phyloP scores from a whole-genome alignment of 2,329 filamentous ascomycete species.

The Beauveria varroae region DNA sequence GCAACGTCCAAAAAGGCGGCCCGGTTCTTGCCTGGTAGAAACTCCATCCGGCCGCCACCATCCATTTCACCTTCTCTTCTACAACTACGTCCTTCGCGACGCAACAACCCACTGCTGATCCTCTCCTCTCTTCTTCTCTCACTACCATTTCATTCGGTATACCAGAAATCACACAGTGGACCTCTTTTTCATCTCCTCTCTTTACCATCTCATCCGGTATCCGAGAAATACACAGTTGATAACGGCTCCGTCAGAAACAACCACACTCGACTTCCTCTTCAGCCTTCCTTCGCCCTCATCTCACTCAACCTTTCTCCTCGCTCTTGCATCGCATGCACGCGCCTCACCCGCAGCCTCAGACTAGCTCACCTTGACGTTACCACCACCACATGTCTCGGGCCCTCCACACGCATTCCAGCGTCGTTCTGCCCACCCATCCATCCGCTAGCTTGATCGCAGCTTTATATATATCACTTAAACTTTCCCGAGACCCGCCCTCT shows the following conservation, averaged over 20 bases:
- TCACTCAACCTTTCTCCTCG: background rate
- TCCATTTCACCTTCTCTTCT: background rate
- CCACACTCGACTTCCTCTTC: background rate
- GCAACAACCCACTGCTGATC: background rate
- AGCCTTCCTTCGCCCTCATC: background rate
- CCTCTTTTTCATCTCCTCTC: no score
- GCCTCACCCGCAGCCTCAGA: background rate
- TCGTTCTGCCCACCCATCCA: conserved; percentile 12
- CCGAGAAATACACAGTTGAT: background rate
- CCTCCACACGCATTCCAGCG: conserved; percentile 13
- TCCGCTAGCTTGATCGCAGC: conserved; percentile 11
- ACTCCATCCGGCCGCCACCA: background rate
- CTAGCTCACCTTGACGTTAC: conserved; percentile 12
- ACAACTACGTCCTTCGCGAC: background rate
- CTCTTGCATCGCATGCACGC: background rate
- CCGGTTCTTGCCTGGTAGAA: conserved; percentile 6
- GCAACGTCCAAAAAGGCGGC: conserved; percentile 10
- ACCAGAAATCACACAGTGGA: no score
- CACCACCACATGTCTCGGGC: conserved; percentile 13
- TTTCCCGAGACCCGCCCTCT: conserved; percentile 6
- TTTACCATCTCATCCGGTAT: background rate
- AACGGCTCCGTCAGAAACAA: background rate
- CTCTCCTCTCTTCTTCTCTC: background rate
- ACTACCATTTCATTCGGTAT: background rate
- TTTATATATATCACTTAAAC: conserved; percentile 14